A percentile compares a stretch with the other conserved stretches of the same genome.
Evolutionary conservation across 345 rosid species (phyloP).

Genomic region (Eucalyptus regnans): DNA sequence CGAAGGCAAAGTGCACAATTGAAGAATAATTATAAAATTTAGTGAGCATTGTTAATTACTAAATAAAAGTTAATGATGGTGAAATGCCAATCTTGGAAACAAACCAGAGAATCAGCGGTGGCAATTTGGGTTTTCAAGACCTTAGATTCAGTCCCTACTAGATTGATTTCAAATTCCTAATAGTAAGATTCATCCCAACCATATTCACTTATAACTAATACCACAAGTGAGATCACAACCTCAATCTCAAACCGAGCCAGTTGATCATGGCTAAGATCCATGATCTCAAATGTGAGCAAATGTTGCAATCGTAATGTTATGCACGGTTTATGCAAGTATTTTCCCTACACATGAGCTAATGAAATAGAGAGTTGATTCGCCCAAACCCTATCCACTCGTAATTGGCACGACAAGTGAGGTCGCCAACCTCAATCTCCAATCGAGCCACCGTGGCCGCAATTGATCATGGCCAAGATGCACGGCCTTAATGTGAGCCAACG

Average conservation of each 20-base stretch:
- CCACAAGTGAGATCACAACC: background rate
- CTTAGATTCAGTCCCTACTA: too few species aligned
- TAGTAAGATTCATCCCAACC: background rate
- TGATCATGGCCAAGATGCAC: rapidly evolving
- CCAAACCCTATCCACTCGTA: background rate
- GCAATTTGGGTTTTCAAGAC: too few species aligned
- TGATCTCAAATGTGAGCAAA: background rate
- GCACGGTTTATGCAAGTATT: background rate
- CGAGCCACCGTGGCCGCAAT: rapidly evolving
- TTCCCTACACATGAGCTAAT: background rate
- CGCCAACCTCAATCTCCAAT: background rate
- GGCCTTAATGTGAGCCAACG: rapidly evolving
- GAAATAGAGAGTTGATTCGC: background rate
- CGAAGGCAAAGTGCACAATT: background rate
- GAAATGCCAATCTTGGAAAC: too few species aligned
- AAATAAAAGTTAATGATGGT: background rate
- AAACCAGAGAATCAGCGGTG: too few species aligned
- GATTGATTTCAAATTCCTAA: too few species aligned
- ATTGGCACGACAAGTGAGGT: background rate
- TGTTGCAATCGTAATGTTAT: background rate
- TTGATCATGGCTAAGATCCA: background rate
- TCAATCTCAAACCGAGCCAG: background rate
- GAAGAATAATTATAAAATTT: background rate
- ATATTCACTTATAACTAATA: too few species aligned
- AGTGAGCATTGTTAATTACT: background rate